Percentiles rank a stretch among this genome's conserved stretches.
Conservation (phyloP, 2,329 filamentous ascomycete species). For the Ascochyta clinopodiicola region DNA sequence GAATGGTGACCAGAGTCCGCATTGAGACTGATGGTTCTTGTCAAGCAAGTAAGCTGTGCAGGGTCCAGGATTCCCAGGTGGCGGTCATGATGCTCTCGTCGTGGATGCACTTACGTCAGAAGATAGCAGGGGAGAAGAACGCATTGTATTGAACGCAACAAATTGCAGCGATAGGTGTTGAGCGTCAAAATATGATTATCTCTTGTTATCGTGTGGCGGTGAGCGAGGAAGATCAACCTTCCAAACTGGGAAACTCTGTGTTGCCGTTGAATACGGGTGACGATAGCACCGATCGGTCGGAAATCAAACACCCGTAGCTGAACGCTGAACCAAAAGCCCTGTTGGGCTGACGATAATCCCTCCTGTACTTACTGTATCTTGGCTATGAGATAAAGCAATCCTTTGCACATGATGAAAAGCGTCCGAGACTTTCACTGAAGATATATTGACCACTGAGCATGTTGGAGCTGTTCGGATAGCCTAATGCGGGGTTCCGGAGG, state of each 20-base stretch:
- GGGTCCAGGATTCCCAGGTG: background rate
- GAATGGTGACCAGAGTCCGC: background rate
- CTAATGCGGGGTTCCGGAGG: slow-evolving; percentile 11
- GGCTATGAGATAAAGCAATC: background rate
- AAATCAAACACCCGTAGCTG: background rate
- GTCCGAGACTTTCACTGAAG: background rate
- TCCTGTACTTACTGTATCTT: background rate
- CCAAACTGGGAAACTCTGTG: background rate
- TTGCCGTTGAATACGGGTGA: background rate
- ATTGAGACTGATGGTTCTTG: background rate
- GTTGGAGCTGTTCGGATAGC: background rate
- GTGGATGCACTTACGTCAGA: background rate
- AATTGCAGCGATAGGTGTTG: background rate
- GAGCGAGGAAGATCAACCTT: background rate
- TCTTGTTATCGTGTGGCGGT: background rate
- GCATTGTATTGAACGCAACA: background rate
- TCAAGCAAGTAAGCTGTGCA: background rate
- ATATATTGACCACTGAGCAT: background rate
- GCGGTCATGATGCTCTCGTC: background rate
- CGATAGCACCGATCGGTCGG: background rate
- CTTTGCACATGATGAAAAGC: background rate
- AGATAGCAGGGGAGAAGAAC: background rate
- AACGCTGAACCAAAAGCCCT: background rate
- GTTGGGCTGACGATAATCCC: background rate
- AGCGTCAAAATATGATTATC: background rate